These are phyloP conservation scores for Erysimum pusillum DNA, from an alignment of 441 rosid genomes.

Conservation along the genomic window DNA sequence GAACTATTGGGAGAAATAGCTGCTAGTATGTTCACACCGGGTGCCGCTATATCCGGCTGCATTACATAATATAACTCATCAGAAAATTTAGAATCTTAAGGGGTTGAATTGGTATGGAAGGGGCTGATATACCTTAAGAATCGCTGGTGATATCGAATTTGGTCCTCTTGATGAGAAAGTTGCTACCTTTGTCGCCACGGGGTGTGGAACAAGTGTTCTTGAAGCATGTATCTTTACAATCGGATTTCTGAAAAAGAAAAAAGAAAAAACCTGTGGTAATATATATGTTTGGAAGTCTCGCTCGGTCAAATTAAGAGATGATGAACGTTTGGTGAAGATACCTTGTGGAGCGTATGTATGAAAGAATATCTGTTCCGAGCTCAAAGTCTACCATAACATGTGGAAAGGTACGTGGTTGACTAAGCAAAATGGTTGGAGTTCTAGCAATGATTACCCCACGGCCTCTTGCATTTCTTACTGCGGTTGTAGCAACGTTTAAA, in stretches of 20 bases:
- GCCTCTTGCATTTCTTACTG: conserved; percentile 41
- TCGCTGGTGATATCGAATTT: conserved; percentile 47
- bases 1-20: conserved; percentile 39
- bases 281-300: neutral
- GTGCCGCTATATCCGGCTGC: conserved; percentile 64
- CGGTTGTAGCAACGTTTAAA: conserved; percentile 29
- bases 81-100: neutral
- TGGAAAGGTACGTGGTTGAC: neutral
- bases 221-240: conserved; percentile 47
- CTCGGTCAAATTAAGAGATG: too few species aligned
- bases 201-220: conserved; percentile 42
- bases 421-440: conserved; percentile 44
- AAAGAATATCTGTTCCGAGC: conserved; percentile 50
- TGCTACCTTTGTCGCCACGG: conserved; percentile 48
- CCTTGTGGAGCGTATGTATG: conserved; percentile 54
- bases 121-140: conserved; percentile 47
- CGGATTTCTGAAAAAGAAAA: conserved; percentile 41
- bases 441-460: too few species aligned
- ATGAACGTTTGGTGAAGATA: conserved; percentile 19
- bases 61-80: neutral
- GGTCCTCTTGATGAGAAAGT: conserved; percentile 58
- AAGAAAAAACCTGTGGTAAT: neutral
- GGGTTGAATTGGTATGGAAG: neutral
- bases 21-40: conserved; percentile 56
- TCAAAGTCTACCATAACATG: conserved; percentile 49